Evolutionary conservation across 2,329 filamentous ascomycete genomes (phyloP), one percentile per base, ranked within the genome.

Genomic region (Achaetomium macrosporum): DNA sequence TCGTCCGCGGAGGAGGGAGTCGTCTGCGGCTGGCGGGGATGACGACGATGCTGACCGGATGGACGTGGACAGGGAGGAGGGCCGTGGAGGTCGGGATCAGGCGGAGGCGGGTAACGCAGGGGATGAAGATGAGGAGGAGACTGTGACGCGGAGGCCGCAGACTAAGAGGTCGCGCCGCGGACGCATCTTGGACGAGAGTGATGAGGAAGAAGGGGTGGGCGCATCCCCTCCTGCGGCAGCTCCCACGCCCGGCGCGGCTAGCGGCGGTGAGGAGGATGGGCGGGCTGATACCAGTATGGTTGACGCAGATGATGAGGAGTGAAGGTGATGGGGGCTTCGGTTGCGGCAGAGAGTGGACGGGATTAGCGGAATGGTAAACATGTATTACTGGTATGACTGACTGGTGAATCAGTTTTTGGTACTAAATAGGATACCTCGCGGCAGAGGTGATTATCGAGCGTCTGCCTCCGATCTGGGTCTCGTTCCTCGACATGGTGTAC

Each of bases 131-230:
- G 78, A 76, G 0, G 76, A 78, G 2, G 76, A 76, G 35, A 69
- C 68, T 17, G 69, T 71, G 20, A 66, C 63, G 42, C 62, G 59
- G 52, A 71, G 71, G 48, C 68, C 69, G 56, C 69, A 69, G 60
- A 64, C 65, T 50, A 79, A 75, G 66, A 71, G 77, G 50, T 67
- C 72, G 16, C 70, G 78, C 35, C 71, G 78, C 41, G 77, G 75
- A 17, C 70, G 77, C 35, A 75, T 81, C 29, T 65, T 81, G 48
- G 71, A 72, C 37, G 77, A 81, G 49, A 78, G 76, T 47, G 78
- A 81, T 45, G 78, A 81, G 45, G 77, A 77, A 7, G 76, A 66
- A 1, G 69, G 65, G 25, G 68, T 55, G 30, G 45, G 30, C n/a
- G 53, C 17, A 11, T 47, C 33, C 25, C 45, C 41, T 16, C 44